Percentiles rank a stretch among this genome's conserved stretches.
Evolutionary conservation across 163 green algal genomes (phyloP).

Genomic region (Smithsoniella earleae): DNA sequence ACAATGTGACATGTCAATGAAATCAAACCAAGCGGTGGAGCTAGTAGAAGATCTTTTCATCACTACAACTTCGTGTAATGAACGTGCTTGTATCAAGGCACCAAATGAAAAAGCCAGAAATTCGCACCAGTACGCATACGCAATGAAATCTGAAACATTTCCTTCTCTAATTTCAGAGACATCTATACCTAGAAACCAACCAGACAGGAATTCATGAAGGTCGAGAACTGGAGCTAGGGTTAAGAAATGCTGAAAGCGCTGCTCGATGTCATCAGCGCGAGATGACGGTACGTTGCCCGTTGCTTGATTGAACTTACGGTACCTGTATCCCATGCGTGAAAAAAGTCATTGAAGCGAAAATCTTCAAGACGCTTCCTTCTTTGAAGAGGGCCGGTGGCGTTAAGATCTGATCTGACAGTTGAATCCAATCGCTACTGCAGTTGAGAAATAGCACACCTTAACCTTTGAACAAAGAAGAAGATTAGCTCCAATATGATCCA

Average conservation of each 20-base stretch:
- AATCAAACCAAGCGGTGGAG: background rate
- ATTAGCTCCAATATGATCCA: slow-evolving; percentile 11
- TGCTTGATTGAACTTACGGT: background rate
- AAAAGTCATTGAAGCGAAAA: too few relatives aligned
- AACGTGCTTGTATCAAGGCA: background rate
- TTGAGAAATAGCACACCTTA: too few relatives aligned
- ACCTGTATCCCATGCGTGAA: too few relatives aligned
- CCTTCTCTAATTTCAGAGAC: background rate
- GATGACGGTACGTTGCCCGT: background rate
- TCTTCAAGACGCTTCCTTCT: too few relatives aligned
- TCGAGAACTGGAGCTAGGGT: slow-evolving; percentile 11
- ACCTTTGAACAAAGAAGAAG: slow-evolving; percentile 3
- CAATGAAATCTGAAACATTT: slow-evolving; percentile 20
- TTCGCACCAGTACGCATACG: slow-evolving; percentile 25
- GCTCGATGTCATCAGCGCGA: background rate
- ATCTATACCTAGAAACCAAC: slow-evolving; percentile 13
- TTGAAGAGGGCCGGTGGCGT: too few relatives aligned
- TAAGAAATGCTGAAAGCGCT: slow-evolving; percentile 18
- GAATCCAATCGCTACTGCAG: too few relatives aligned
- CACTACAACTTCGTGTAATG: background rate
- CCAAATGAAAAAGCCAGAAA: background rate
- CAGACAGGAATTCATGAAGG: slow-evolving; percentile 7
- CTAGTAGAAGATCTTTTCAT: background rate
- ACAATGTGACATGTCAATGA: background rate
- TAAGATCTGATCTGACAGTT: too few relatives aligned